These are phyloP conservation scores for Salix purpurea DNA, from an alignment of 345 rosid species.

Conservation along the genomic window DNA sequence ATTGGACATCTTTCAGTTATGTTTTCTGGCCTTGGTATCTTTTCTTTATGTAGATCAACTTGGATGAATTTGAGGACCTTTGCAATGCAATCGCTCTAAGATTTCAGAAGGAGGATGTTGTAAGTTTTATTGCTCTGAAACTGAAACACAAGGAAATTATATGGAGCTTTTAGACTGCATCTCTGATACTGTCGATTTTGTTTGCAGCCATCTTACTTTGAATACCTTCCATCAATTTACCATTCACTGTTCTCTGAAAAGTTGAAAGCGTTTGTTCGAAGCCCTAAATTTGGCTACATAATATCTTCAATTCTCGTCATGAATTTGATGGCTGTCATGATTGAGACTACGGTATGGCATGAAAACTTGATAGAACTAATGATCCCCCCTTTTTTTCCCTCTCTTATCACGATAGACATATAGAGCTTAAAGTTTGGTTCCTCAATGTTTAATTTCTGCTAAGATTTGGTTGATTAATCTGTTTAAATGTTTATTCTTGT, in stretches of 20 bases:
- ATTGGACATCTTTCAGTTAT: background rate
- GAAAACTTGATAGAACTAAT: background rate
- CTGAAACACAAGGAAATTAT: constrained; percentile 3
- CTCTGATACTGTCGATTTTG: constrained; percentile 16
- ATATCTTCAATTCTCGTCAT: constrained; percentile 69
- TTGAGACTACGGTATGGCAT: constrained; percentile 84
- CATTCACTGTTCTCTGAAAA: constrained; percentile 58
- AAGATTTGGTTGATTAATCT: background rate
- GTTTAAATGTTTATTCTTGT: background rate
- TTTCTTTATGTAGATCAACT: constrained; percentile 56
- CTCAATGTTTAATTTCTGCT: background rate
- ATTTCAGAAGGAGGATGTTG: constrained; percentile 84
- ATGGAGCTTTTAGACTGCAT: constrained; percentile 1
- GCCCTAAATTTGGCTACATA: constrained; percentile 65
- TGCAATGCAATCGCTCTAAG: constrained; percentile 93
- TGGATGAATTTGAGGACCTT: constrained; percentile 84
- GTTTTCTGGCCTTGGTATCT: constrained; percentile 8
- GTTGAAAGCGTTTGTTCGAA: constrained; percentile 64
- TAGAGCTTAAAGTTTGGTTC: background rate
- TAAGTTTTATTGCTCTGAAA: constrained; percentile 40
- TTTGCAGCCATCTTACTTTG: constrained; percentile 75
- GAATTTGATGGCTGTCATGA: constrained; percentile 75
- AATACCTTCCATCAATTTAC: constrained; percentile 55
- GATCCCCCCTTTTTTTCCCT: background rate
- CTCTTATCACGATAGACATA: background rate